Evolutionary conservation across 768 basidiomycete species (phyloP).

Genomic region (Candolleomyces efflorescens): DNA sequence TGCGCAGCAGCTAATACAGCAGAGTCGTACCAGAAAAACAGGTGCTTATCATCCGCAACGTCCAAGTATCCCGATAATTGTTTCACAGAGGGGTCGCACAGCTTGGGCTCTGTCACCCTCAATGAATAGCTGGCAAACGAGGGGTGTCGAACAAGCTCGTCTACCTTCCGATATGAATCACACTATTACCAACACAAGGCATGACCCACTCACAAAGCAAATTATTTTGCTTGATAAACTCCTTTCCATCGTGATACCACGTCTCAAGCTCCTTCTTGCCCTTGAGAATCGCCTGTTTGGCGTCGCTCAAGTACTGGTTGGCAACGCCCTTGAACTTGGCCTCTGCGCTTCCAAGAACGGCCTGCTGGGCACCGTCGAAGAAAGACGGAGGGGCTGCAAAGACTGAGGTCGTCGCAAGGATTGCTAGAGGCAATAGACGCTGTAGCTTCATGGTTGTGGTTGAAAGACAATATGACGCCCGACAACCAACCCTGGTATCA

Average conservation of each 20-base stretch:
- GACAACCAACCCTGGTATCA: too few species aligned
- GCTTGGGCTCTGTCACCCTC: constrained; percentile 58
- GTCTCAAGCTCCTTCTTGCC: constrained; percentile 50
- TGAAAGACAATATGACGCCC: not conserved
- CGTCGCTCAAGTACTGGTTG: constrained; percentile 35
- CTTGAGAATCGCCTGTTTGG: constrained; percentile 37
- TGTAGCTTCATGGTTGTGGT: constrained; percentile 35
- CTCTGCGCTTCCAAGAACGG: constrained; percentile 10
- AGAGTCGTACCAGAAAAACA: constrained; percentile 78
- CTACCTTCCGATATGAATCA: constrained; percentile 25
- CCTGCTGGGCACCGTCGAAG: constrained; percentile 9
- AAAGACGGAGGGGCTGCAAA: constrained; percentile 5
- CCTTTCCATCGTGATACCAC: constrained; percentile 59
- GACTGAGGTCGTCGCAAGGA: constrained; percentile 16
- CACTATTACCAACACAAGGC: constrained; percentile 1
- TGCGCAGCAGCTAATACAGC: not conserved
- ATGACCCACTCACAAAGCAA: constrained; percentile 55
- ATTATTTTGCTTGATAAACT: constrained; percentile 69
- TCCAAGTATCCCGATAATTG: constrained; percentile 85
- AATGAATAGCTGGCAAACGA: constrained; percentile 48
- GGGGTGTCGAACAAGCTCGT: constrained; percentile 60
- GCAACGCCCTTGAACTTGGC: constrained; percentile 19
- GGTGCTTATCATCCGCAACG: constrained; percentile 70
- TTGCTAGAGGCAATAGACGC: constrained; percentile 31
- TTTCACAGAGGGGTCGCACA: constrained; percentile 79